Conservation (phyloP, 2,329 filamentous ascomycete genomes). For the Fusarium staphyleae region DNA sequence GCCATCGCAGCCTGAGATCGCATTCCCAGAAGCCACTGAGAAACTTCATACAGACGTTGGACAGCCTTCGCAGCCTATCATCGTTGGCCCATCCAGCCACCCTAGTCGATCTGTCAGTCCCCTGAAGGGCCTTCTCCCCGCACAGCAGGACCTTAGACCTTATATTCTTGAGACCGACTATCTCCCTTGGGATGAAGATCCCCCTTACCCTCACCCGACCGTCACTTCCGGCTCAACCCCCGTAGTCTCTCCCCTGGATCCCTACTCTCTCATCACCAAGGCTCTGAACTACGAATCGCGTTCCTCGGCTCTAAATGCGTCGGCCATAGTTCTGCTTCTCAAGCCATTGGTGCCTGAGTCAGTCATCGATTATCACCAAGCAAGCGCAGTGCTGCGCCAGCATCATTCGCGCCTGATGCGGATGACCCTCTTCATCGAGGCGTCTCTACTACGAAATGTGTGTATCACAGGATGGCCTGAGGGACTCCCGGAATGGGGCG, state of each 20-base stretch:
- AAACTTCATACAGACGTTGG: slow-evolving; percentile 5
- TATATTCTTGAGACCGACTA: slow-evolving; percentile 65
- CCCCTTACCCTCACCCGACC: slow-evolving; percentile 59
- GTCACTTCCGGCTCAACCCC: slow-evolving; percentile 21
- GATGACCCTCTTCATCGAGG: slow-evolving; percentile 67
- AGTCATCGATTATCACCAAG: slow-evolving; percentile 63
- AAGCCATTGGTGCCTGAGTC: slow-evolving; percentile 62
- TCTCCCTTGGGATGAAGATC: slow-evolving; percentile 64
- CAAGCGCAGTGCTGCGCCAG: slow-evolving; percentile 63
- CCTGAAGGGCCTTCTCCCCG: slow-evolving; percentile 38
- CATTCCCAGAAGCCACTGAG: neutral
- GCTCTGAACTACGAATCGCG: slow-evolving; percentile 64
- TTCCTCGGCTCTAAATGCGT: slow-evolving; percentile 64
- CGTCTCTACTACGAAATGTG: slow-evolving; percentile 66
- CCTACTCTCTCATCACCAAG: slow-evolving; percentile 60
- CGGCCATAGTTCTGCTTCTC: slow-evolving; percentile 67
- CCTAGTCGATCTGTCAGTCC: slow-evolving; percentile 35
- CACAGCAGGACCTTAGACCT: slow-evolving; percentile 50
- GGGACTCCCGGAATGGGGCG: slow-evolving; percentile 59
- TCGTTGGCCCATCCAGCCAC: slow-evolving; percentile 28
- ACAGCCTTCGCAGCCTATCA: slow-evolving; percentile 9
- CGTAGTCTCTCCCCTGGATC: slow-evolving; percentile 56
- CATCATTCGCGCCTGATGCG: slow-evolving; percentile 66
- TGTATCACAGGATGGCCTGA: slow-evolving; percentile 65
- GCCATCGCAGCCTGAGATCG: slow-evolving; percentile 36